Base-by-base conservation (phyloP, 2,329 filamentous ascomycete genomes). In the Domatiomyces globalis region DNA sequence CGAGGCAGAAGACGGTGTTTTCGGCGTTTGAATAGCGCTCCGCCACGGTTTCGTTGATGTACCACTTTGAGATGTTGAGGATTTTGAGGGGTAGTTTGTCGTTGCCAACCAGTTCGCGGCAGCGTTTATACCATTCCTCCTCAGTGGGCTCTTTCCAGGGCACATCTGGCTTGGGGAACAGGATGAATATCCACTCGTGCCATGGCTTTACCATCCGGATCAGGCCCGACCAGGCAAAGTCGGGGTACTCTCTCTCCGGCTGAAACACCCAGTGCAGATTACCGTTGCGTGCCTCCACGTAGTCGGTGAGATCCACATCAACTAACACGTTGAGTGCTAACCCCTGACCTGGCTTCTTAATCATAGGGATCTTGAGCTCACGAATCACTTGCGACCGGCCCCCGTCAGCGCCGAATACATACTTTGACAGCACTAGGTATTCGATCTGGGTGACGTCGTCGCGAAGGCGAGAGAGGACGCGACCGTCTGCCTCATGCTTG, bases 151-250 rank as follows among this genome's bases (percentile, higher is more conserved):
- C 65, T 52, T 69, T 71, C 65, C 17, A 62, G 25, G 58, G 54
- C 4, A 48, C 61, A 2, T 67, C 67, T 0, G 66, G 69, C 17
- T 62, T 60, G 0, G 74, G 72, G 18, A 79, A 65, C 18, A 78
- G 61, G 51, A 78, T 76, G 45, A 77, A 76, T 66, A 78, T 70
- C 78, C 78, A 83, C 65, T 83, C 75, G 56, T 75, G 61, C 79
- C 79, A 83, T 0, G 78, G 73, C 65, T 75, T 78, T 4, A 83
- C 77, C 78, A 83, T 81, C 20, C 80, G 68, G 2, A 73, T 67
- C 56, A 78, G 63, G 2, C 62, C 65, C 29, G 67, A 66, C 71
- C 73, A 77, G 0, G 69, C 76, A 63, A 75, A 80, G 0, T 66
- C 66, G 0, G 74, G 73, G 49, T 73, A 66, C 49, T 78, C 72